Percentiles rank a stretch among this genome's conserved stretches.
These are phyloP conservation scores for Colletotrichum tofieldiae DNA, from an alignment of 2,329 filamentous ascomycete genomes.

Conservation along the genomic window DNA sequence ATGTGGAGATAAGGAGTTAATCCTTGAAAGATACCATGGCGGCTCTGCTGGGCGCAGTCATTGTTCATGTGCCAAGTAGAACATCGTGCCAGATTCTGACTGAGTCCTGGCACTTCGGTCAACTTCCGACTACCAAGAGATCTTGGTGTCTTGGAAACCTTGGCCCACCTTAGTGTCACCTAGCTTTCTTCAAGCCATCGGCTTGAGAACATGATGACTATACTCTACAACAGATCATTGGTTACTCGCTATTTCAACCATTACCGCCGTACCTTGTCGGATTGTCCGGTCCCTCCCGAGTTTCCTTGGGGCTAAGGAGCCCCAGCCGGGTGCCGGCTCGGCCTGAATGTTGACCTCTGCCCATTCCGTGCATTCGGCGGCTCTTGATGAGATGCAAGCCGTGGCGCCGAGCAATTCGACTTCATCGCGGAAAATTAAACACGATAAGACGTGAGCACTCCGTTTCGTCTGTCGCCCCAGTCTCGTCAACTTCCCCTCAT, in stretches of 20 bases:
- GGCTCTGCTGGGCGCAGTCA: conserved; percentile 34
- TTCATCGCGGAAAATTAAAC: not conserved
- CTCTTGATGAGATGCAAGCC: conserved; percentile 7
- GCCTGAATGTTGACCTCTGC: not conserved
- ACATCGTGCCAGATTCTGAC: not conserved
- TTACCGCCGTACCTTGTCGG: not conserved
- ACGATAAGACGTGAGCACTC: not conserved
- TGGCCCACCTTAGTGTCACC: conserved; percentile 24
- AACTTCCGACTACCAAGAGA: conserved; percentile 31
- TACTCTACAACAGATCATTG: not conserved
- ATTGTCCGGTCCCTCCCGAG: conserved; percentile 13
- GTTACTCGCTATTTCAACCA: not conserved
- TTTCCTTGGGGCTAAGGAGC: conserved; percentile 9
- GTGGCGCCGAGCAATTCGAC: conserved; percentile 10
- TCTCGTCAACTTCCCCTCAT: not conserved
- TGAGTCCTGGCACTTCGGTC: conserved; percentile 2
- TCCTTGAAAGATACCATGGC: conserved; percentile 9
- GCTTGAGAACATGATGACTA: not conserved
- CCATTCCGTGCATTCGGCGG: not conserved
- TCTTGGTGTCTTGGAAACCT: conserved; percentile 31
- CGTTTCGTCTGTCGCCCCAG: no score
- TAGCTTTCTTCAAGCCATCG: not conserved
- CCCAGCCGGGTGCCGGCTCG: conserved; percentile 5
- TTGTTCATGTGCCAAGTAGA: conserved; percentile 25
- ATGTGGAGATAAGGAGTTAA: conserved; percentile 5